These are phyloP conservation scores for Colletotrichum tropicicola DNA, from an alignment of 2,329 filamentous ascomycete species.

Conservation along the genomic window DNA sequence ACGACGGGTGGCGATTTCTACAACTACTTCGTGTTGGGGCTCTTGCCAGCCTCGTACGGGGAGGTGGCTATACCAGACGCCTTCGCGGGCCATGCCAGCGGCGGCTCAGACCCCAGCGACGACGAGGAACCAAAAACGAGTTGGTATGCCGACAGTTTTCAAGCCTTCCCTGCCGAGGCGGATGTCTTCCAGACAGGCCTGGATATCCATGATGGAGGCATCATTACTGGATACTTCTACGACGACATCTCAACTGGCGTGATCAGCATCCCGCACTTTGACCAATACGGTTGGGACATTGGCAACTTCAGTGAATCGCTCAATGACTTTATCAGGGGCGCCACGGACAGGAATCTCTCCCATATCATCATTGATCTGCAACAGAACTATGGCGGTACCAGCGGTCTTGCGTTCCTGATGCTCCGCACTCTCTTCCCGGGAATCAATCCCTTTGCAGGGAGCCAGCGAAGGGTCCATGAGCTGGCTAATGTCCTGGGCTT, in stretches of 20 bases:
- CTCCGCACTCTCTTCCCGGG: constrained; percentile 9
- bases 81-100: background rate
- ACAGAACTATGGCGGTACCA: constrained; percentile 18
- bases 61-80: background rate
- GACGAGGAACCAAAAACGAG: background rate
- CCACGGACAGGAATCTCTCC: background rate
- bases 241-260: constrained; percentile 20
- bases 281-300: constrained; percentile 7
- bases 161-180: background rate
- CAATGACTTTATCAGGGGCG: background rate
- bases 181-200: background rate
- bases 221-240: constrained; percentile 18
- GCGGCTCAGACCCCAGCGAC: background rate
- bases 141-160: background rate
- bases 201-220: background rate
- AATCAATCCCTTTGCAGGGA: constrained; percentile 4
- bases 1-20: constrained; percentile 22
- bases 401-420: background rate
- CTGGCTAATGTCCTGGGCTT: constrained; percentile 8
- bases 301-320: constrained; percentile 7
- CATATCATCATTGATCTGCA: constrained; percentile 11
- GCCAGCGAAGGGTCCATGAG: constrained; percentile 10
- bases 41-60: constrained; percentile 5
- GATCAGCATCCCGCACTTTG: constrained; percentile 17
- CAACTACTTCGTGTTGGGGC: constrained; percentile 18